Conservation (phyloP, 495 filamentous ascomycete genomes). For the Sphaerosporella brunnea region DNA sequence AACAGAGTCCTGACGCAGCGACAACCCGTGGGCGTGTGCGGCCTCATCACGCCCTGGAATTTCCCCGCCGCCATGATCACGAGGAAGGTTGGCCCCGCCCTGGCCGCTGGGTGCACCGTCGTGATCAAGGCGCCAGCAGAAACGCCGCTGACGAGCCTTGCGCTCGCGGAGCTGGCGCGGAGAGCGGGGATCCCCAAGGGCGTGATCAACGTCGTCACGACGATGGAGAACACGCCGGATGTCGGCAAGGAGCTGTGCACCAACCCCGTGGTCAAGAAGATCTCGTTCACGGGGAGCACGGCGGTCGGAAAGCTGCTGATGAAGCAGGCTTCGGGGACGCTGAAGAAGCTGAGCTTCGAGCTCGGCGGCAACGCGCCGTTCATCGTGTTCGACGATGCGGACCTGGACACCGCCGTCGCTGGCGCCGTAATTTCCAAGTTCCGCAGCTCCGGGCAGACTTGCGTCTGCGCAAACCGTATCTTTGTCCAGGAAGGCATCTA, state of each 20-base stretch:
- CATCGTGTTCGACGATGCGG: slow-evolving; percentile 83
- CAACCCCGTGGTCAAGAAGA: slow-evolving; percentile 53
- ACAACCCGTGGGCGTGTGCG: slow-evolving; percentile 85
- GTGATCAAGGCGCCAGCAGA: slow-evolving; percentile 72
- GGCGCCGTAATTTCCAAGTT: slow-evolving; percentile 69
- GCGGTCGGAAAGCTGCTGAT: slow-evolving; percentile 73
- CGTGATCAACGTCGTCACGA: slow-evolving; percentile 66
- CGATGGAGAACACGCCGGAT: slow-evolving; percentile 50
- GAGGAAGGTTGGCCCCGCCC: slow-evolving; percentile 66
- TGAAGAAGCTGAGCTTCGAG: slow-evolving; percentile 79
- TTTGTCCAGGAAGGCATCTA: slow-evolving; percentile 67
- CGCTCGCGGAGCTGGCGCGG: slow-evolving; percentile 63
- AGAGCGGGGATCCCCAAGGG: slow-evolving; percentile 73
- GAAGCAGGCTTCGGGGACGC: slow-evolving; percentile 58
- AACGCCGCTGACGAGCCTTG: slow-evolving; percentile 70
- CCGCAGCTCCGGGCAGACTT: slow-evolving; percentile 74
- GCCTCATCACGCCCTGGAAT: slow-evolving; percentile 93
- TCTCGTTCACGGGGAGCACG: slow-evolving; percentile 82
- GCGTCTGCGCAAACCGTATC: slow-evolving; percentile 76
- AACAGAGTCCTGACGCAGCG: slow-evolving; percentile 66
- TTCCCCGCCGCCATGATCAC: slow-evolving; percentile 91
- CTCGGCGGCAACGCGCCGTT: slow-evolving; percentile 84
- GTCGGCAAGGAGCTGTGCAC: slow-evolving; percentile 58
- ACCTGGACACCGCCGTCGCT: slow-evolving; percentile 56
- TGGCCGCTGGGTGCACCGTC: slow-evolving; percentile 70